A percentile compares a stretch with the other conserved stretches of the same genome.
phyloP scores from a whole-genome alignment of 805 yeast genomes.

The Candida tibetensis region DNA sequence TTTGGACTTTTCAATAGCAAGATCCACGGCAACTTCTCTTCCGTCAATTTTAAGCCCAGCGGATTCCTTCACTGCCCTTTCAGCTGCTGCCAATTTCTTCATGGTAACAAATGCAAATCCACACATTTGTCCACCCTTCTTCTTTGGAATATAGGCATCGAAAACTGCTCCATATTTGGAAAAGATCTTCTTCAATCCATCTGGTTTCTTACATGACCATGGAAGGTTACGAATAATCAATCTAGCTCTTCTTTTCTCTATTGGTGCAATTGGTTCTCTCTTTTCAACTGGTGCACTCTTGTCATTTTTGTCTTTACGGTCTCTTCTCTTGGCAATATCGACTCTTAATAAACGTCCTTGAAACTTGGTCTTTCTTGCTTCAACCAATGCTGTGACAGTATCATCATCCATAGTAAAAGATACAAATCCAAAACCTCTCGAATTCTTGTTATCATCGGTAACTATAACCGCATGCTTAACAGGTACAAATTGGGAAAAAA shows the following conservation, averaged over 20 bases:
- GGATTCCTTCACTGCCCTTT: constrained; percentile 71
- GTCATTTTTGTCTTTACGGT: constrained; percentile 52
- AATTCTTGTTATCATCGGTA: constrained; percentile 67
- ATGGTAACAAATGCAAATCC: constrained; percentile 95
- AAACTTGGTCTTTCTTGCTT: constrained; percentile 64
- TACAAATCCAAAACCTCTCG: constrained; percentile 95
- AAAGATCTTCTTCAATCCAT: constrained; percentile 66
- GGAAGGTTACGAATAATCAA: constrained; percentile 90
- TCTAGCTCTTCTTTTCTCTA: constrained; percentile 81
- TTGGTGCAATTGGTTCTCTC: constrained; percentile 26
- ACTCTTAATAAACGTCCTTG: constrained; percentile 66
- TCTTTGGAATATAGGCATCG: constrained; percentile 87
- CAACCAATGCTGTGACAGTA: constrained; percentile 67
- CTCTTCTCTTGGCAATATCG: constrained; percentile 91
- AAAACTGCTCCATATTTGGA: constrained; percentile 78
- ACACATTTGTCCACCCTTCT: constrained; percentile 81
- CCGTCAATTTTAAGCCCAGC: constrained; percentile 80
- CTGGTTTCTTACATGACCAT: constrained; percentile 87
- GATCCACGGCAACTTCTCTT: constrained; percentile 90
- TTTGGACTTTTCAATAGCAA: constrained; percentile 82
- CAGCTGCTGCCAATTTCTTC: constrained; percentile 76
- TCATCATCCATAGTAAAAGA: constrained; percentile 85
- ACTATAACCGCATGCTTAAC: constrained; percentile 94
- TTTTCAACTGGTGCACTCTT: constrained; percentile 7
- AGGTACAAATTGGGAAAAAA: constrained; percentile 89